Evolutionary conservation across 1,139 yeast species (phyloP), one percentile per base, ranked within the genome.

Genomic region (Kodamaea ohmeri): DNA sequence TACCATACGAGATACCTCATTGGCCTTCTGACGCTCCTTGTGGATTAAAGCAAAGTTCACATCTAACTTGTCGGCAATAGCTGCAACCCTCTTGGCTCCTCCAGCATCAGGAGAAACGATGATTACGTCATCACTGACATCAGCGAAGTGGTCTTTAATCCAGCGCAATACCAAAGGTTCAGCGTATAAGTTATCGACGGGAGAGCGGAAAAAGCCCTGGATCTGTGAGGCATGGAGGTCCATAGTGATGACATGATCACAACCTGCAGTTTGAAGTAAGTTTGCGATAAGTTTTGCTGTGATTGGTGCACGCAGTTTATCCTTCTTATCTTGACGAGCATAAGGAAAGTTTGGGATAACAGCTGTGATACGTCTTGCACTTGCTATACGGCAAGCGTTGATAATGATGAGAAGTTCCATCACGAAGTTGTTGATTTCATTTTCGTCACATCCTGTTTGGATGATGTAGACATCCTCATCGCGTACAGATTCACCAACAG

Each of bases 61-160:
- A 60, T 90, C 97, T 48, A 92, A 72, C 48, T 89, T 76, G 61
- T 92, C 97, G 36, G 97, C 97, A 50, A 92, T 72, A 6, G 92
- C 87, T 2, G 98, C 97, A 8, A 96, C 98, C 57, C 98, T 79
- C 63, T 92, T 92, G 43, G 98, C 98, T 42, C 98, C 98, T 54
- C 98, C 98, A 4, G 98, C 98, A 67, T 92, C 92, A 1, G 92
- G 92, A 1, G 90, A 83, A 8, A 83, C 86, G 43, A 84, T 73
- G 40, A 82, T 82, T 26, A 76, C 60, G 36, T 80, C 76, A 22
- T 69, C 59, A 6, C 7, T 31, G 8, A 31, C 19, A 38, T 61
- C 61, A 36, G 65, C 54, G 39, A 72, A 66, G 38, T 71, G 72
- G 38, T 76, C 81, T 47, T 69, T 76, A 47, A 84, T 82, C 59